Percentiles rank a stretch among this genome's conserved stretches.
These are phyloP conservation scores for Solanum neorickii DNA, from an alignment of 257 asterid genomes.

Conservation along the genomic window DNA sequence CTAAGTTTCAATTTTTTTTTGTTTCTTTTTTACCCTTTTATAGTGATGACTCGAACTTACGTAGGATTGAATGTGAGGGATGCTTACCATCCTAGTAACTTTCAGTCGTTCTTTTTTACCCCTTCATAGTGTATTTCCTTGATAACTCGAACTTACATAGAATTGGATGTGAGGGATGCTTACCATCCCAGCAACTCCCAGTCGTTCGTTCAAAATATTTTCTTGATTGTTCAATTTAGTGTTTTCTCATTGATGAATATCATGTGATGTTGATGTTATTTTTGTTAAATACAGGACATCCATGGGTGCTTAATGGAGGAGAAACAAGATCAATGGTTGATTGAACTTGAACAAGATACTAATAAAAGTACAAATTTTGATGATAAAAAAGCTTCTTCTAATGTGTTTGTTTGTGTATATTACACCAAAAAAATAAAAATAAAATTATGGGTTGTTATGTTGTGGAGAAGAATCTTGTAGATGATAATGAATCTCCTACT, in stretches of 20 bases:
- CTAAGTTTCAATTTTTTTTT: neutral
- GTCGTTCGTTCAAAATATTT: neutral
- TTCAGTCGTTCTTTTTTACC: neutral
- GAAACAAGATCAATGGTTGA: neutral
- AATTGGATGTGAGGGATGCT: rapidly evolving
- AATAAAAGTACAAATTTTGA: neutral
- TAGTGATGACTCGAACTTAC: no score
- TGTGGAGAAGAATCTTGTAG: neutral
- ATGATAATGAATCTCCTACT: neutral
- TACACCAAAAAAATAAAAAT: neutral
- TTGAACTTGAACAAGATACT: neutral
- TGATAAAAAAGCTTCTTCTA: neutral
- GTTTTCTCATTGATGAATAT: neutral
- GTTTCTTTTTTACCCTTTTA: neutral
- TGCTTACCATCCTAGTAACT: neutral
- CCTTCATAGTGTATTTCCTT: no score
- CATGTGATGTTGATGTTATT: neutral
- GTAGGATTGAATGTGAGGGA: neutral
- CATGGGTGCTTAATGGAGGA: slow-evolving; percentile 7
- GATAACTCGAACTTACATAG: no score
- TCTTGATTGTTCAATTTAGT: neutral
- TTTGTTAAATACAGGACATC: neutral
- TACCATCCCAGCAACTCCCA: neutral
- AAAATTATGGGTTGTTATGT: neutral
- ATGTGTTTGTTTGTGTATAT: neutral